A percentile compares a stretch with the other conserved stretches of the same genome.
Conservation (phyloP, 2,329 filamentous ascomycete genomes). For the Phyllosticta citrichinensis region DNA sequence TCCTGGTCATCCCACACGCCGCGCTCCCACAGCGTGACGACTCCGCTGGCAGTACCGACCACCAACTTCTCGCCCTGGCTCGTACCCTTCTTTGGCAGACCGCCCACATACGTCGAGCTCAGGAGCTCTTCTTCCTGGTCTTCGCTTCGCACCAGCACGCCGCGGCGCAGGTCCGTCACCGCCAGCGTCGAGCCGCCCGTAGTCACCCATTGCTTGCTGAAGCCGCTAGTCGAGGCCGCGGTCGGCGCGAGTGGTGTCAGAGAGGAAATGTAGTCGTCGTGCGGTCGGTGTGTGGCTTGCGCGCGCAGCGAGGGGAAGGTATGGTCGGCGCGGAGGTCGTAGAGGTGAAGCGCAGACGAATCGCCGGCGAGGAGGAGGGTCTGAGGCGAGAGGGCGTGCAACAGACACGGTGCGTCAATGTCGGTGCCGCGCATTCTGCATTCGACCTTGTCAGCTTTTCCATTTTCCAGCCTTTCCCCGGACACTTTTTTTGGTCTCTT, state of each 20-base stretch:
- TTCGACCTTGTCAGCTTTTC: background rate
- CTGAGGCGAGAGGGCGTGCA: conserved; percentile 79
- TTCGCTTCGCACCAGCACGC: conserved; percentile 79
- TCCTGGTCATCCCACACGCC: conserved; percentile 94
- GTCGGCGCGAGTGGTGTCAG: conserved; percentile 74
- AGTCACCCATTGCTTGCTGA: conserved; percentile 88
- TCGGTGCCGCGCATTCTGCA: conserved; percentile 21
- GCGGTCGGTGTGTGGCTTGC: conserved; percentile 71
- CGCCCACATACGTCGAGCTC: conserved; percentile 68
- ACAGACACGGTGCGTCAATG: conserved; percentile 65
- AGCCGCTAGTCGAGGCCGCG: conserved; percentile 73
- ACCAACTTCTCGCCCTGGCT: conserved; percentile 67
- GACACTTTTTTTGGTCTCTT: background rate
- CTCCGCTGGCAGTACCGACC: conserved; percentile 68
- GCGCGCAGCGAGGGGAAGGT: conserved; percentile 50
- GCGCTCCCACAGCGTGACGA: conserved; percentile 87
- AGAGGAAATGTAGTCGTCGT: conserved; percentile 87
- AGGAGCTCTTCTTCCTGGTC: conserved; percentile 91
- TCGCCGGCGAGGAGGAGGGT: conserved; percentile 84
- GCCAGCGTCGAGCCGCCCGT: conserved; percentile 87
- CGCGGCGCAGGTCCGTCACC: conserved; percentile 77
- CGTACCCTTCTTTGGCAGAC: conserved; percentile 57
- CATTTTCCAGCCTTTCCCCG: background rate
- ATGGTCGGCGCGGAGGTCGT: conserved; percentile 57
- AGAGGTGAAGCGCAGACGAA: conserved; percentile 77